A percentile compares a stretch with the other conserved stretches of the same genome.
Evolutionary conservation across 192 early-diverging fungal genomes (phyloP).

Genomic region (Linnemannia hyalina): DNA sequence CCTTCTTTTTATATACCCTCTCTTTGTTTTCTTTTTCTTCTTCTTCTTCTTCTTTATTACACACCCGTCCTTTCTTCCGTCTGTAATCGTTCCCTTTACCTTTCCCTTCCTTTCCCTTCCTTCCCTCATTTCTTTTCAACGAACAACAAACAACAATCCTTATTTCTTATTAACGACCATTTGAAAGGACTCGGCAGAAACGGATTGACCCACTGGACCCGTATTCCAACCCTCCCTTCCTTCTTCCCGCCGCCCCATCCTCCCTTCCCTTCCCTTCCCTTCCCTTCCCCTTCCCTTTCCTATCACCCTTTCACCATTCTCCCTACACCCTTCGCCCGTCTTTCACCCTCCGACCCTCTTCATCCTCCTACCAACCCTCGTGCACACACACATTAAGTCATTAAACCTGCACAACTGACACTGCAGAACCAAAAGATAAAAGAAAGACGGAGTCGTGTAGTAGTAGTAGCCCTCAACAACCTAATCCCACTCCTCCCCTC

Average conservation of each 20-base stretch:
- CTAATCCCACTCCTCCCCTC: neutral
- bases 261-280: neutral
- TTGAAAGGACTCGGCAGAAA: no score
- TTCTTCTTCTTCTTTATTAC: constrained; percentile 1
- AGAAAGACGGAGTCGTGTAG: neutral
- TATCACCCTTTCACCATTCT: neutral
- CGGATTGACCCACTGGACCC: neutral
- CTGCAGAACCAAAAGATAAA: constrained; percentile 2
- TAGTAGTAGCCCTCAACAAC: constrained; percentile 2
- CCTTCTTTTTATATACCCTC: neutral
- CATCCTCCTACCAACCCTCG: neutral
- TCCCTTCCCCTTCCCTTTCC: neutral
- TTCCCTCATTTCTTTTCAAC: neutral
- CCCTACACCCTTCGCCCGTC: neutral
- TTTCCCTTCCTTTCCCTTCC: neutral
- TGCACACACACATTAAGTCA: neutral
- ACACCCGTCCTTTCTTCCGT: neutral
- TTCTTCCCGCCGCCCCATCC: neutral
- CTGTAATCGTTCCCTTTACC: neutral
- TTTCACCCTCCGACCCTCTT: constrained; percentile 9
- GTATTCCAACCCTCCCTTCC: neutral
- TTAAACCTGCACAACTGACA: constrained; percentile 2
- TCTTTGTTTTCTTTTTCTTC: neutral
- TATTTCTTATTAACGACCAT: neutral
- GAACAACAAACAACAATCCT: neutral